Base-by-base conservation (phyloP, 768 basidiomycete species). In the Boletus pseudo-olivaceus region DNA sequence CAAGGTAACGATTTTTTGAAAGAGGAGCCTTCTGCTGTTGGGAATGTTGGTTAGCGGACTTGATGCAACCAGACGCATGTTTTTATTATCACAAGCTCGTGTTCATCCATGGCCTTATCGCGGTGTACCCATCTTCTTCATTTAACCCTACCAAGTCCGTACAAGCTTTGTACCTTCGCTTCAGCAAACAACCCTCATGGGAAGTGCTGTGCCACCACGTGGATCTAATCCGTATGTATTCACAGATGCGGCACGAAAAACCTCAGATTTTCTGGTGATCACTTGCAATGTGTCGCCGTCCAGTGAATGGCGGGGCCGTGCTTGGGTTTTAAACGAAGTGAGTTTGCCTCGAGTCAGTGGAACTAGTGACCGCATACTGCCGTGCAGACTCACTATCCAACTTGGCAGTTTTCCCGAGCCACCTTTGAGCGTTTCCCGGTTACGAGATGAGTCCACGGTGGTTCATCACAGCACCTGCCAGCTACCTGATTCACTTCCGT, bases 11-110 rank as follows among this genome's bases (percentile, higher is more conserved):
- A 42, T 8, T n/a, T 30, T 12, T 45, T 59, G 51, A 37, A 44
- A 43, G 64, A 59, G 52, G 60, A 54, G 29, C 41, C 44, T 30
- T 27, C 42, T 43, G 10, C 41, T 49, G 56, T 39, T n/a, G 50
- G 23, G 26, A 34, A 50, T 9, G 43, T 41, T 49, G 23, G 37
- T 45, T 55, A 42, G 37, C 39, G 46, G 53, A 50, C 49, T 27
- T 47, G 35, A 53, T 30, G 9, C 26, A 27, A 45, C 27, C 7
- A 14, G 33, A 52, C n/a, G 4, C 44, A 48, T 47, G 35, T 62
- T 42, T 51, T 56, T 47, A 49, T 53, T 53, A 30, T 50, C 42
- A 49, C 50, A 54, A 58, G 44, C 19, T 32, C 7, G 7, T 45
- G 8, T 45, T 45, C 26, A 43, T 38, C 35, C 34, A 49, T 47